phyloP scores from a whole-genome alignment of 768 basidiomycete species.

The Xerocomellus chrysenteron region DNA sequence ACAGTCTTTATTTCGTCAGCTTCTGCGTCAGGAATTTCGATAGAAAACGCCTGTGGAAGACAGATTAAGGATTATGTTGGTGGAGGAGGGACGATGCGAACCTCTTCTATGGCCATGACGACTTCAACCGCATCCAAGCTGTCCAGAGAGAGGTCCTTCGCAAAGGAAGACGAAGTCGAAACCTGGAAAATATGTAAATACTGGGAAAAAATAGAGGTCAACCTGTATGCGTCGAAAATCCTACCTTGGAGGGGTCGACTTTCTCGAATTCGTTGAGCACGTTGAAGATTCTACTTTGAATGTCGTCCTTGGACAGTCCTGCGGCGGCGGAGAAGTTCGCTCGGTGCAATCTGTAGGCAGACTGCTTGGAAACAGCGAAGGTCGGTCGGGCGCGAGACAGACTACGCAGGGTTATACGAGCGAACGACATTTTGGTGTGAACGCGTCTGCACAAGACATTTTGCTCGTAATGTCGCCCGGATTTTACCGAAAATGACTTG shows the following conservation, averaged over 20 bases:
- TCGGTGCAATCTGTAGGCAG: conserved; percentile 30
- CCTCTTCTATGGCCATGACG: conserved; percentile 98
- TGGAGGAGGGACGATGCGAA: conserved; percentile 23
- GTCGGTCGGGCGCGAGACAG: conserved; percentile 29
- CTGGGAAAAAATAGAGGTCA: conserved; percentile 27
- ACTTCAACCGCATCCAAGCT: conserved; percentile 97
- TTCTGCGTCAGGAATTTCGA: conserved; percentile 97
- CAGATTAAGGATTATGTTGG: neutral
- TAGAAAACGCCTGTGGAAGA: conserved; percentile 77
- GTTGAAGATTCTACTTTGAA: conserved; percentile 26
- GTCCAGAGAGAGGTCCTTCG: conserved; percentile 63
- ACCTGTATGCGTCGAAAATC: neutral
- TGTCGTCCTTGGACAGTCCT: conserved; percentile 22
- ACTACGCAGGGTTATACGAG: conserved; percentile 33
- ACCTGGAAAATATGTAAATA: conserved; percentile 48
- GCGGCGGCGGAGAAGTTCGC: conserved; percentile 32
- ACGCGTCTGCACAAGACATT: conserved; percentile 11
- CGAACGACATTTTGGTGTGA: conserved; percentile 35
- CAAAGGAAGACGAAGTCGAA: conserved; percentile 52
- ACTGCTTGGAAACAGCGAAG: conserved; percentile 29
- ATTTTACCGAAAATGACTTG: conserved; percentile 21
- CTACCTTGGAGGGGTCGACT: conserved; percentile 30
- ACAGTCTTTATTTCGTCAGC: conserved; percentile 94
- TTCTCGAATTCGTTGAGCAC: conserved; percentile 34
- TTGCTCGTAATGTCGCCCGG: conserved; percentile 15